These are phyloP conservation scores for Leccinum variicolor DNA, from an alignment of 768 basidiomycete genomes.

Conservation along the genomic window DNA sequence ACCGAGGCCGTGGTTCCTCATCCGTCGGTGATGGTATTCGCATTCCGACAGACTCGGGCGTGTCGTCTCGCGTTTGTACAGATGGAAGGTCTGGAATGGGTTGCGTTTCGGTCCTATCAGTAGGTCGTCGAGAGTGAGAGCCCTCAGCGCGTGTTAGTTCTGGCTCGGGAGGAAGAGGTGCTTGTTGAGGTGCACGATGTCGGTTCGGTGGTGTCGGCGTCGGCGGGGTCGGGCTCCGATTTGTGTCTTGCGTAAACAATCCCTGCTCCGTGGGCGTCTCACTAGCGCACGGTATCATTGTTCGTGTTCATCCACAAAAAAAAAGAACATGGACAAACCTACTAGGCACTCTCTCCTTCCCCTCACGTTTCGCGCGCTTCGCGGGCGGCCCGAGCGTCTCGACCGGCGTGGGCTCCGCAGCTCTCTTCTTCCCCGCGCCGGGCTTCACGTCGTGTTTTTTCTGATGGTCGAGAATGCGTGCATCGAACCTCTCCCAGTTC, in stretches of 20 bases:
- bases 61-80: neutral
- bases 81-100: neutral
- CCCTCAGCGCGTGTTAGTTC: neutral
- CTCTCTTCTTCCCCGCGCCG: slow-evolving; percentile 5
- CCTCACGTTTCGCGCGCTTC: slow-evolving; percentile 9
- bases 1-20: neutral
- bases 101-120: neutral
- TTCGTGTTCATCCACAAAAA: neutral
- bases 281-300: neutral
- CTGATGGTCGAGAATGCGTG: slow-evolving; percentile 39
- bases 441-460: slow-evolving; percentile 22
- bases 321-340: slow-evolving; percentile 4
- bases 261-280: neutral
- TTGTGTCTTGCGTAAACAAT: neutral
- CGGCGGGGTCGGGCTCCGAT: neutral
- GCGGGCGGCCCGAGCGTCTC: neutral
- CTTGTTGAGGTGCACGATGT: neutral
- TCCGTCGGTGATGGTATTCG: neutral
- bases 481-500: slow-evolving; percentile 41
- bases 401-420: neutral
- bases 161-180: neutral
- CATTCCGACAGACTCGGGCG: neutral
- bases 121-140: neutral
- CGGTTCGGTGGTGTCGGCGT: neutral
- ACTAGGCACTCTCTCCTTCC: neutral